These are phyloP conservation scores for Xylaria sp. DNA, from an alignment of 2,329 filamentous ascomycete species.

Conservation along the genomic window DNA sequence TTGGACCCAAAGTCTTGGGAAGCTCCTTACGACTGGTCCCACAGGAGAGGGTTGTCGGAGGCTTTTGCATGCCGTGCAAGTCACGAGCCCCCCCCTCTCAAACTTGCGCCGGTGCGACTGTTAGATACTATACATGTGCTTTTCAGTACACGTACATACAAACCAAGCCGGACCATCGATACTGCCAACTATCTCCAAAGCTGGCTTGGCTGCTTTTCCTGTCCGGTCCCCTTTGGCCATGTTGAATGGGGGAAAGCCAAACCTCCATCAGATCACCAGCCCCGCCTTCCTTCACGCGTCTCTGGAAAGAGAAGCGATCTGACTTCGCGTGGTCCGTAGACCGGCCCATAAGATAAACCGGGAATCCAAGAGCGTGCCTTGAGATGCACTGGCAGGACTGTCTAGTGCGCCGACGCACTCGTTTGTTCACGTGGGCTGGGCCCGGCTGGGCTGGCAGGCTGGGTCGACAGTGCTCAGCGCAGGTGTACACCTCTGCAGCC, in stretches of 20 bases:
- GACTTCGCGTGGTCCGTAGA: background rate
- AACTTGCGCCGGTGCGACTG: slow-evolving; percentile 1
- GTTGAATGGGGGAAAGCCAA: background rate
- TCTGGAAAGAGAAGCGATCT: background rate
- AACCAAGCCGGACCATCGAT: slow-evolving; percentile 6
- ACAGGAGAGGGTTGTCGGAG: slow-evolving; percentile 16
- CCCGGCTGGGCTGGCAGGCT: slow-evolving; percentile 1
- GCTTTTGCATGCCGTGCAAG: slow-evolving; percentile 23
- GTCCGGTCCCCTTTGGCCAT: background rate
- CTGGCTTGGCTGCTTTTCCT: background rate
- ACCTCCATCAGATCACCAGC: background rate
- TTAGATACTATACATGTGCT: no score
- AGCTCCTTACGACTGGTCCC: slow-evolving; percentile 20
- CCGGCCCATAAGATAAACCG: background rate
- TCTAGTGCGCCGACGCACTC: background rate
- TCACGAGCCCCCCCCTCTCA: slow-evolving; percentile 23
- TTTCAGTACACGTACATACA: no score
- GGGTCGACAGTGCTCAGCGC: slow-evolving; percentile 3
- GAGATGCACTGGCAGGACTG: background rate
- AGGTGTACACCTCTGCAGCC: slow-evolving; percentile 7
- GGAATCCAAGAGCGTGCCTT: background rate
- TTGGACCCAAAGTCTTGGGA: slow-evolving; percentile 24
- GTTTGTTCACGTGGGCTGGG: background rate
- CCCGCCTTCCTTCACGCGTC: background rate
- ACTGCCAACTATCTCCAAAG: background rate